A percentile compares a stretch with the other conserved stretches of the same genome.
Evolutionary conservation across 768 basidiomycete species (phyloP).

Genomic region (Amanita rubescens): DNA sequence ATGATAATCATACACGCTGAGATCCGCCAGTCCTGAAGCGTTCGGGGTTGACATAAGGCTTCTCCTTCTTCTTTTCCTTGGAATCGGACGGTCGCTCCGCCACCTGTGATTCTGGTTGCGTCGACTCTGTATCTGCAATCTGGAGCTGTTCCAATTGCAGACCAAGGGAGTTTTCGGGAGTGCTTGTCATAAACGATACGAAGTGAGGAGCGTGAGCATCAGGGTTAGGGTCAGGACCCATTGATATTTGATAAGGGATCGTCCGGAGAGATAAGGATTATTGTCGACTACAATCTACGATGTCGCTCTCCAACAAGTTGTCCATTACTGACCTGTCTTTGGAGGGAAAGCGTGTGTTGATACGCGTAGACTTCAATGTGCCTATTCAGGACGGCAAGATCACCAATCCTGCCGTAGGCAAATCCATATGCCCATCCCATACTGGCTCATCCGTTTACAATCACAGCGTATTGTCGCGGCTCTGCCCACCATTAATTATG

Average conservation of each 20-base stretch:
- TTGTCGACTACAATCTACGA: conserved; percentile 25
- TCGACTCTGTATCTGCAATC: conserved; percentile 6
- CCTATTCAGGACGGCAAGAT: conserved; percentile 87
- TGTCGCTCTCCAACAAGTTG: conserved; percentile 96
- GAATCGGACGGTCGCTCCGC: conserved; percentile 15
- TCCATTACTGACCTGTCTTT: conserved; percentile 88
- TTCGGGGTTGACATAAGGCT: conserved; percentile 75
- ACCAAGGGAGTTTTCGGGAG: conserved; percentile 10
- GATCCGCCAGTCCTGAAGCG: conserved; percentile 78
- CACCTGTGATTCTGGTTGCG: conserved; percentile 4
- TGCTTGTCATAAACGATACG: not conserved
- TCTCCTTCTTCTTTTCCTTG: conserved; percentile 44
- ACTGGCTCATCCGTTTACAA: conserved; percentile 10
- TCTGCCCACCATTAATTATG: conserved; percentile 91
- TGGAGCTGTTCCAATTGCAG: conserved; percentile 15
- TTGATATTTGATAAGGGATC: not conserved
- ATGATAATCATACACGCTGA: conserved; percentile 47
- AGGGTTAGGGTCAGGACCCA: conserved; percentile 7
- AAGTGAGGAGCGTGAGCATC: not conserved
- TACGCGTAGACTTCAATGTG: conserved; percentile 96
- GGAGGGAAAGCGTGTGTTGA: conserved; percentile 82
- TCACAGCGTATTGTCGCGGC: conserved; percentile 92
- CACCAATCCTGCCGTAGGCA: conserved; percentile 89
- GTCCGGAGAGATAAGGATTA: not conserved
- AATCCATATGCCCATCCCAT: conserved; percentile 1